These are phyloP conservation scores for Bodo saltans DNA, from an alignment of 78 protist species.

Conservation along the genomic window DNA sequence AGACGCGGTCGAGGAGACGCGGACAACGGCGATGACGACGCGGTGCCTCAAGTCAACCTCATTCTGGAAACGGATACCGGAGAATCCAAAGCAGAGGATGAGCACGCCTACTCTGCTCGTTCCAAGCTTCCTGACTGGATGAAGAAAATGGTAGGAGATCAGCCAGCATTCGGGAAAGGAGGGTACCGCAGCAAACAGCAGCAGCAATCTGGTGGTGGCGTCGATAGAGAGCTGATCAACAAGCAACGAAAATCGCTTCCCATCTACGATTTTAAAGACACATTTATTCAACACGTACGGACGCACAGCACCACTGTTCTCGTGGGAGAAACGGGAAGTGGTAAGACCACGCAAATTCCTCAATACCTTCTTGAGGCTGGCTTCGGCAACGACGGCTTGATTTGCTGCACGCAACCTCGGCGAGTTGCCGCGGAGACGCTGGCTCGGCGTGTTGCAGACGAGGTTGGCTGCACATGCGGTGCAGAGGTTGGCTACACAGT, in stretches of 20 bases:
- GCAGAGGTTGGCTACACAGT: conserved; percentile 94
- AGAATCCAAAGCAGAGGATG: too few relatives aligned
- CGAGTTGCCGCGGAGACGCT: conserved; percentile 99
- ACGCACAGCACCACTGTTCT: conserved; percentile 69
- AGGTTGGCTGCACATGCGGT: conserved; percentile 93
- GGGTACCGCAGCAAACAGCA: too few relatives aligned
- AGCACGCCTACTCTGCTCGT: too few relatives aligned
- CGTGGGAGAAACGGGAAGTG: conserved; percentile 83
- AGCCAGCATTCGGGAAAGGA: too few relatives aligned
- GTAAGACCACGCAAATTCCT: conserved; percentile 80
- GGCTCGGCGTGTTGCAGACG: conserved; percentile 98
- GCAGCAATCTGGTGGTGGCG: too few relatives aligned
- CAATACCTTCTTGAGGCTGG: conserved; percentile 45
- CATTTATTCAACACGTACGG: conserved; percentile 68
- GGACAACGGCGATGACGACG: too few relatives aligned
- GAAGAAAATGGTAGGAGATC: too few relatives aligned
- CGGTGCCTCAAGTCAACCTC: too few relatives aligned
- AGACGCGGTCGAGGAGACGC: too few relatives aligned
- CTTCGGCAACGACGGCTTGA: neutral
- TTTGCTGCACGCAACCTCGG: conserved; percentile 94
- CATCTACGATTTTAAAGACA: conserved; percentile 58
- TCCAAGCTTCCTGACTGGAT: too few relatives aligned
- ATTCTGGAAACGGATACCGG: too few relatives aligned
- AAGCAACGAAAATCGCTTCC: conserved; percentile 90
- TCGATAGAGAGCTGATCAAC: too few relatives aligned